Conservation (phyloP, 2,329 filamentous ascomycete genomes). For the Nakataea oryzae region DNA sequence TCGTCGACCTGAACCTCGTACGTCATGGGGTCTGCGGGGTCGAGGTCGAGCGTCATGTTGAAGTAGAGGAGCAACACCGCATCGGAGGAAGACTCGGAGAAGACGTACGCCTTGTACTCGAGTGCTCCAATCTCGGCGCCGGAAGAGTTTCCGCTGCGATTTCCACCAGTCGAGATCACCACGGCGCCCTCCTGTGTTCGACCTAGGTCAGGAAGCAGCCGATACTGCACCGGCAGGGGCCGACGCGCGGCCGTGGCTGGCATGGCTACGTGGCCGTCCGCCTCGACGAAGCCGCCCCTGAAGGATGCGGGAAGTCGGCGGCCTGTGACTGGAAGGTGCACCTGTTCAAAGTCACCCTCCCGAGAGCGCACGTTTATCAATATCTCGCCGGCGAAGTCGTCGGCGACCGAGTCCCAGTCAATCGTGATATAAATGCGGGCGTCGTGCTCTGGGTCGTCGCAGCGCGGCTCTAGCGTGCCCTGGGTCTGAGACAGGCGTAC, state of each 20-base stretch:
- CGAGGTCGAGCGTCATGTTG: slow-evolving; percentile 22
- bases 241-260: slow-evolving; percentile 19
- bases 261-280: slow-evolving; percentile 24
- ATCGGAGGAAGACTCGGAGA: background rate
- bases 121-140: background rate
- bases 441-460: slow-evolving; percentile 20
- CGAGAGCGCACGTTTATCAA: slow-evolving; percentile 21
- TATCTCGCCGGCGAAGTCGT: slow-evolving; percentile 16
- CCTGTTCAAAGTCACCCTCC: slow-evolving; percentile 25
- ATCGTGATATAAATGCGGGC: slow-evolving; percentile 32
- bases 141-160: background rate
- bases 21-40: slow-evolving; percentile 24
- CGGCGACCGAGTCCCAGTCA: slow-evolving; percentile 31
- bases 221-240: slow-evolving; percentile 15
- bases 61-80: slow-evolving; percentile 24
- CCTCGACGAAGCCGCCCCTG: slow-evolving; percentile 34
- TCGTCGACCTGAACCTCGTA: slow-evolving; percentile 30
- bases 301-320: slow-evolving; percentile 23
- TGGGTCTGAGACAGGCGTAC: slow-evolving; percentile 21
- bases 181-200: slow-evolving; percentile 30
- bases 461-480: slow-evolving; percentile 24
- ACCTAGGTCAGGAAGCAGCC: slow-evolving; percentile 24
- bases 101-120: slow-evolving; percentile 1
- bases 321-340: slow-evolving; percentile 11
- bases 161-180: slow-evolving; percentile 1